Conservation (phyloP, 345 rosid genomes). For the Ceriops tagal region DNA sequence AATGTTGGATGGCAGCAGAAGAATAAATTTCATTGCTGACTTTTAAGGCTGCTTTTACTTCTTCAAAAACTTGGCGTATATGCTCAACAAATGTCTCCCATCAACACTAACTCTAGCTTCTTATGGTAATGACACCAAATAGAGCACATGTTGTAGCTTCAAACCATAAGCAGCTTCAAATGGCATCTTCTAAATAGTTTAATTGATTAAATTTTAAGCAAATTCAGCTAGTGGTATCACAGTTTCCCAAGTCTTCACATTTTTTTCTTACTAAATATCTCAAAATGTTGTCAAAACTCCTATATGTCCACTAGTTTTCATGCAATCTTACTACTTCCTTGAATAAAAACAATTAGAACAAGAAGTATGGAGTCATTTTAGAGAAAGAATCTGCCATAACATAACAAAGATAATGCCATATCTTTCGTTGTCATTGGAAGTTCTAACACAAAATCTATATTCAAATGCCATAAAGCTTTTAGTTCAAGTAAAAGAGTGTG, state of each 20-base stretch:
- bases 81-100: neutral
- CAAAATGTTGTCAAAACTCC: no score
- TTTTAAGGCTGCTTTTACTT: neutral
- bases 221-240: no score
- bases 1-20: neutral
- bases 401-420: constrained; percentile 1
- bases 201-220: no score
- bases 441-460: neutral
- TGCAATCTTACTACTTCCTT: no score
- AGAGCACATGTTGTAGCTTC: constrained; percentile 4
- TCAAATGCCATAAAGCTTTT: neutral
- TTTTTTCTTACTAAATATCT: no score
- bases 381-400: neutral
- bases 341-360: neutral
- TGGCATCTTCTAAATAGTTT: no score
- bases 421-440: neutral
- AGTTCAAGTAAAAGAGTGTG: neutral
- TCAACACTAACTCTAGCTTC: constrained; percentile 5
- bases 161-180: no score
- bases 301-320: no score
- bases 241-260: no score
- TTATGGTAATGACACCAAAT: neutral
- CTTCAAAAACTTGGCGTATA: neutral
- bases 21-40: neutral
- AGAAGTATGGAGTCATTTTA: neutral